Conservation (phyloP, 768 basidiomycete genomes). For the Lactarius hengduanensis region DNA sequence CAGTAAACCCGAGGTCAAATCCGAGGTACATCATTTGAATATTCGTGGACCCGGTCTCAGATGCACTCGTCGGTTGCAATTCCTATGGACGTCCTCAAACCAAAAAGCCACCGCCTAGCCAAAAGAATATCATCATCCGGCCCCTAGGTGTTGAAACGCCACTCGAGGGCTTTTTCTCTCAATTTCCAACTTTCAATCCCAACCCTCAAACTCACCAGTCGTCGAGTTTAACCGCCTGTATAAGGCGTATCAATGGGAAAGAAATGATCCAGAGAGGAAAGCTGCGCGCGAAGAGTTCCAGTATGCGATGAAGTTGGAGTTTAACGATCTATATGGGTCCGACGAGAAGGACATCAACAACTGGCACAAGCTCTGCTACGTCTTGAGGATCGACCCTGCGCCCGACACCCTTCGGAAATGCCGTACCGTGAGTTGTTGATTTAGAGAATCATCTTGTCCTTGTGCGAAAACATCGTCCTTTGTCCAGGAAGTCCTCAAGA, state of each 20-base stretch:
- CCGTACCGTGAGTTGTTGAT: not conserved
- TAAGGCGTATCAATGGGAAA: not conserved
- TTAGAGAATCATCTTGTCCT: not conserved
- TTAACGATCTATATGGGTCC: conserved; percentile 28
- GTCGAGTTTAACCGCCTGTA: conserved; percentile 23
- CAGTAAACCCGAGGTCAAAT: not conserved
- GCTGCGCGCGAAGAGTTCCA: conserved; percentile 6
- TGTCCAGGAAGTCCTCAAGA: conserved; percentile 1
- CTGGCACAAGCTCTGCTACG: conserved; percentile 27
- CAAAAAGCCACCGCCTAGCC: not conserved
- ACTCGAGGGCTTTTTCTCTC: conserved; percentile 27
- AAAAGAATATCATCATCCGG: not conserved
- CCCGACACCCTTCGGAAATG: conserved; percentile 14
- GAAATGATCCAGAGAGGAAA: not conserved
- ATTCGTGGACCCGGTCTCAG: not conserved
- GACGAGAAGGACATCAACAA: conserved; percentile 22
- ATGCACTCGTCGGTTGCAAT: not conserved
- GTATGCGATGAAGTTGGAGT: conserved; percentile 25
- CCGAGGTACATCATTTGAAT: not conserved
- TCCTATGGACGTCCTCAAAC: not conserved
- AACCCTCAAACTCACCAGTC: conserved; percentile 14
- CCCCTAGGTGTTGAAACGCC: not conserved
- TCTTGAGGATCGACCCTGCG: conserved; percentile 24
- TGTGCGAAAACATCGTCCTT: not conserved
- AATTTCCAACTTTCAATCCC: conserved; percentile 21